Base-by-base conservation (phyloP, 1,139 yeast genomes). In the Candida freyschussii region DNA sequence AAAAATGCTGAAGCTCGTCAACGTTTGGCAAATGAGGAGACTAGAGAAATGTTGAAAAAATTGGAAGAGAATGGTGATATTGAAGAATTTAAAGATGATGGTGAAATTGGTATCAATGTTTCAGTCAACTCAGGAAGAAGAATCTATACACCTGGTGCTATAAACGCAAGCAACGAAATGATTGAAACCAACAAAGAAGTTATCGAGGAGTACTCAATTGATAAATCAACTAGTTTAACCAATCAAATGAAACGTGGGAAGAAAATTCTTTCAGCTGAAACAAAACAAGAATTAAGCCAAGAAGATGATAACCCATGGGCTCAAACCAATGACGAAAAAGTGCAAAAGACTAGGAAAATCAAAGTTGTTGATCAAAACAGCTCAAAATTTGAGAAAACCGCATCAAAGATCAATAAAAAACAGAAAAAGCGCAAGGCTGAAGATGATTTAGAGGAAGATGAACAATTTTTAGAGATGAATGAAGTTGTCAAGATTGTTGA, bases 1-100 rank as follows among this genome's bases (percentile, higher is more conserved):
- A 78, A 72, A 47, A 82, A 80, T 43, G 96, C 96, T 3, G 91
- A 80, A 44, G 78, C 75, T 31, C 71, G 76, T 50, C 70, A 73
- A 44, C 71, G 63, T 38, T 67, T 68, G 39, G 72, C 68, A 27
- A 83, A 82, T 54, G 59, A 67, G 35, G 65, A 67, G 43, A 71
- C 72, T 25, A 55, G 79, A 29, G 74, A 68, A 35, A 62, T 63
- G 30, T 55, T 86, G 39, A 68, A 71, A 44, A 64, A 60, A 32
- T 42, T 70, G 39, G 66, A 63, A 17, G 57, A 60, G 24, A 76
- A 70, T 15, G 69, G 59, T 15, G 71, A 63, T 36, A 59, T 64
- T 15, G 61, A 56, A 13, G 53, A 58, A 7, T 55, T 56, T 25
- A 59, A 53, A 28, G 63, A 63, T 18, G 53, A 54, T 4, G 56